Evolutionary conservation across 2,329 filamentous ascomycete genomes (phyloP), one percentile per base, ranked within the genome.

Genomic region (Penicillium thymicola): DNA sequence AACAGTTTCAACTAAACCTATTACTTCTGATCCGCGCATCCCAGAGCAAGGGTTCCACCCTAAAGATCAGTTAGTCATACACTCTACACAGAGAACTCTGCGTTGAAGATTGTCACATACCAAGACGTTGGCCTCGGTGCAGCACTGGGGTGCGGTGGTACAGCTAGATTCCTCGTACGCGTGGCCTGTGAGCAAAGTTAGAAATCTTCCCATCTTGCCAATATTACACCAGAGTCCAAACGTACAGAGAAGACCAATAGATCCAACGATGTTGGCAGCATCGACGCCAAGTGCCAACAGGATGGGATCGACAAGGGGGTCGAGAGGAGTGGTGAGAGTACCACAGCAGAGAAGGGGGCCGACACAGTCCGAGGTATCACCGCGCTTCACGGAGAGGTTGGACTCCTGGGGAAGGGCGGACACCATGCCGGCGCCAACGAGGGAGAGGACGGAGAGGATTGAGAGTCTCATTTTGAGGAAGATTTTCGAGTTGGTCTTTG

Each of bases 231-330:
- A 4, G 9, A 41, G 23, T 11, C 14, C 8, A 34, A 18, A 51
- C 65, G 34, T 65, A 71, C 67, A 72, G 11, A 62, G 46, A 47
- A 72, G 60, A 49, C 68, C 69, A 45, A 72, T 23, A 10, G 67
- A 68, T 30, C 68, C 67, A 42, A 69, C 63, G 43, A 71, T 58
- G 14, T 51, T 56, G 40, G 66, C 58, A 16, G 58, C 59, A 38
- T 69, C 45, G 44, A 71, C 57, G 28, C 61, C 67, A 7, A 70
- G 56, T 8, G 41, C 46, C 45, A 48, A 4, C 25, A 71, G 59
- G 40, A 72, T 59, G 28, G 66, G 65, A 38, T 70, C 69, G 18
- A 70, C 53, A 16, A 58, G 46, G 47, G 59, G 55, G 46, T 72
- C 68, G 23, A 69, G 57, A 42, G 69, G 67, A 40, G 70, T 72